Evolutionary conservation across 768 basidiomycete genomes (phyloP).

Genomic region (Mrakia frigida): DNA sequence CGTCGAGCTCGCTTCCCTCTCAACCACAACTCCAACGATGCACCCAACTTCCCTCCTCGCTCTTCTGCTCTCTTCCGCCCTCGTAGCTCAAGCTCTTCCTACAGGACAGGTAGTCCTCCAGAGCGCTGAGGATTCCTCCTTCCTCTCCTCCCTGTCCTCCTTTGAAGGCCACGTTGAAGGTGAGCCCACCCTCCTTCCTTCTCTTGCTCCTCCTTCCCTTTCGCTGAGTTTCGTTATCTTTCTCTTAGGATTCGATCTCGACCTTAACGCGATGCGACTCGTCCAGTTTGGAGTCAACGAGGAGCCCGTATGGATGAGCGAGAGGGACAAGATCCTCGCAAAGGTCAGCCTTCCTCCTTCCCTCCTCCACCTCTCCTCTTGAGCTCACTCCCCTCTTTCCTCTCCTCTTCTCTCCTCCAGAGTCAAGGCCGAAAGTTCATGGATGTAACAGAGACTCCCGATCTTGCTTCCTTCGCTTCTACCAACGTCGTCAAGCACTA

Average conservation of each 20-base stretch:
- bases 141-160: slow-evolving; percentile 13
- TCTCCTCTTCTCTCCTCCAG: background rate
- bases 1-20: too few species aligned
- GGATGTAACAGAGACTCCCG: slow-evolving; percentile 52
- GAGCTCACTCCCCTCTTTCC: background rate
- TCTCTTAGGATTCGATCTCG: slow-evolving; percentile 63
- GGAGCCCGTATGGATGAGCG: slow-evolving; percentile 72
- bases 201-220: too few species aligned
- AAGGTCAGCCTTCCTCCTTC: slow-evolving; percentile 51
- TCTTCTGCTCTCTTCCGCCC: slow-evolving; percentile 21
- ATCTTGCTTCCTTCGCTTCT: slow-evolving; percentile 16
- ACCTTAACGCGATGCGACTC: slow-evolving; percentile 66
- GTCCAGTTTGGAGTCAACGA: slow-evolving; percentile 65
- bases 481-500: slow-evolving; percentile 3
- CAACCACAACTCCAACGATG: background rate
- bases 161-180: slow-evolving; percentile 23
- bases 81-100: background rate
- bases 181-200: background rate
- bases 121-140: background rate
- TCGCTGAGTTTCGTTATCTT: background rate
- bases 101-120: background rate
- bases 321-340: slow-evolving; percentile 81
- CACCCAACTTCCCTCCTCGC: background rate
- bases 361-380: background rate
- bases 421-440: slow-evolving; percentile 70